phyloP scores from a whole-genome alignment of 768 basidiomycete genomes.

The Plicaturopsis crispa region DNA sequence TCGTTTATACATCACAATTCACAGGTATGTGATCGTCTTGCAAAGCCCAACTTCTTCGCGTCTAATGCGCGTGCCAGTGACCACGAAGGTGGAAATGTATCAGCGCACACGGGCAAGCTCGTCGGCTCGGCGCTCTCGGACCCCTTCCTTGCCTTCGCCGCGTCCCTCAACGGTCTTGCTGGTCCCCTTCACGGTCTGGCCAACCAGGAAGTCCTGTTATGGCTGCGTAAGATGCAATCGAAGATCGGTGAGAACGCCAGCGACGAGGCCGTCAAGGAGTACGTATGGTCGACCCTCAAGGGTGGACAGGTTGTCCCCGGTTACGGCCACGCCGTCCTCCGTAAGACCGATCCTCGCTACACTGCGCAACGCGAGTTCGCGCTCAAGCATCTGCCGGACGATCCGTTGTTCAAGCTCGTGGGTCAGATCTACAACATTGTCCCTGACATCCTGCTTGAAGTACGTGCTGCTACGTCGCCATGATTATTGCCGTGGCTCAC shows the following conservation, averaged over 20 bases:
- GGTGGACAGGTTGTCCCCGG: constrained; percentile 92
- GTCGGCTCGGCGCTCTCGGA: constrained; percentile 95
- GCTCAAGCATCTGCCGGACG: constrained; percentile 73
- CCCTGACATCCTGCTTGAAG: constrained; percentile 83
- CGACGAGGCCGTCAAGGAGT: constrained; percentile 86
- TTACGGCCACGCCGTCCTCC: constrained; percentile 80
- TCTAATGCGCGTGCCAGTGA: constrained; percentile 40
- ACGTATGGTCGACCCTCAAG: constrained; percentile 93
- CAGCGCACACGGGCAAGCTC: constrained; percentile 88
- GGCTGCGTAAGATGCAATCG: constrained; percentile 90
- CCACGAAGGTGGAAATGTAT: constrained; percentile 98
- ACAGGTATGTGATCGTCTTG: constrained; percentile 43
- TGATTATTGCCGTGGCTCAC: constrained; percentile 2
- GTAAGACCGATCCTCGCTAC: constrained; percentile 92
- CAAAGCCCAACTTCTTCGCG: background rate
- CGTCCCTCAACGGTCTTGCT: constrained; percentile 92
- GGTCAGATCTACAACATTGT: constrained; percentile 84
- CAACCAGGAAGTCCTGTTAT: constrained; percentile 94
- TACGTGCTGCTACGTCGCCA: constrained; percentile 16
- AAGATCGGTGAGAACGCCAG: constrained; percentile 80
- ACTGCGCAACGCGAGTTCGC: constrained; percentile 88
- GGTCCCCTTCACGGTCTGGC: constrained; percentile 96
- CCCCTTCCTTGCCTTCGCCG: constrained; percentile 92
- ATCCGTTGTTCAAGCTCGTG: constrained; percentile 93
- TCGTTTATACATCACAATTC: constrained; percentile 94